phyloP scores from a whole-genome alignment of 192 early-diverging fungal species.

The Chytriomyces sp. region DNA sequence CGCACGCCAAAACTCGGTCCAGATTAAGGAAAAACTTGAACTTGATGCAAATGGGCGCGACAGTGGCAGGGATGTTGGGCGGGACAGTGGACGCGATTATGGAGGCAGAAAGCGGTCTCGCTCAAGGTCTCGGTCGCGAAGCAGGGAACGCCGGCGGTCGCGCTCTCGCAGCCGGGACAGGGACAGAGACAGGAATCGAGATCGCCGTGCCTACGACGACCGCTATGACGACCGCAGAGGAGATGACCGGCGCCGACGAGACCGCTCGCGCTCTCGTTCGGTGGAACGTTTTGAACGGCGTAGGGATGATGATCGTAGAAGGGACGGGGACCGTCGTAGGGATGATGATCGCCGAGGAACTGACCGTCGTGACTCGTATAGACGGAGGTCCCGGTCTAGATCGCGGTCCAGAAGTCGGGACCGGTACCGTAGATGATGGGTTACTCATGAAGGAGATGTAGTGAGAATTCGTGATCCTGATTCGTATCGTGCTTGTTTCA shows the following conservation, averaged over 20 bases:
- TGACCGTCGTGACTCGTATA: not conserved
- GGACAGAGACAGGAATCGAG: not conserved
- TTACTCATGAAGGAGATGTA: no score
- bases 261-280: not conserved
- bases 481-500: no score
- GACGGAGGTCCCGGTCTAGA: constrained; percentile 13
- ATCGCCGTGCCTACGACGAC: constrained; percentile 4
- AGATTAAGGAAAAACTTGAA: constrained; percentile 7
- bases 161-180: constrained; percentile 22
- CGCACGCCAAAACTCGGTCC: not conserved
- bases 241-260: not conserved
- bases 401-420: constrained; percentile 26
- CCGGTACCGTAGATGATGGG: constrained; percentile 27
- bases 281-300: constrained; percentile 5
- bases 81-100: no score
- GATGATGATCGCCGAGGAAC: not conserved
- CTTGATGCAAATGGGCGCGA: no score
- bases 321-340: not conserved
- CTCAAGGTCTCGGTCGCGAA: constrained; percentile 18
- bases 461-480: no score
- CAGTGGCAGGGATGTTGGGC: no score
- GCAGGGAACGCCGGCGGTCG: constrained; percentile 21
- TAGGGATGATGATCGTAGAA: constrained; percentile 22
- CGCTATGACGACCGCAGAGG: no score
- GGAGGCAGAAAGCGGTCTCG: not conserved